Conservation (phyloP, 2,329 filamentous ascomycete genomes). For the Monilinia laxa region DNA sequence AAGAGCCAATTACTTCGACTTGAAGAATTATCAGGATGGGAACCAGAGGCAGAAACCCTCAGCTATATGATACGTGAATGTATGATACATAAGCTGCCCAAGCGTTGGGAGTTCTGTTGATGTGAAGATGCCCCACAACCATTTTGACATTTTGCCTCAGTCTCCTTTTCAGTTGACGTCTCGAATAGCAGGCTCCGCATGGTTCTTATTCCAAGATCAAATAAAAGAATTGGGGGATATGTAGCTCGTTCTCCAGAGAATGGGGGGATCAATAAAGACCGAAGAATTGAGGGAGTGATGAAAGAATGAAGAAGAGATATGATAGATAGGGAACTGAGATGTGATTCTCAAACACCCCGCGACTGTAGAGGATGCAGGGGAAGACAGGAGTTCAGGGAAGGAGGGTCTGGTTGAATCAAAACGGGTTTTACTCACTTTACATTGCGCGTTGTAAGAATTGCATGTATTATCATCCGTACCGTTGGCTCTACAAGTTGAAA, state of each 20-base stretch:
- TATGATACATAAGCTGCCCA: background rate
- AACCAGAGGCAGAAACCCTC: background rate
- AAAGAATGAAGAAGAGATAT: too few relatives aligned
- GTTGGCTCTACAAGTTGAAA: constrained; percentile 22
- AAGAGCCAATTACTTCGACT: background rate
- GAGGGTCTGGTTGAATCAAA: background rate
- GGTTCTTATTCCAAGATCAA: background rate
- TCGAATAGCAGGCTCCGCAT: background rate
- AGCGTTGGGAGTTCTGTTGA: background rate
- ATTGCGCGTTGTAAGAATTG: constrained; percentile 26
- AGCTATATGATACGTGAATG: background rate
- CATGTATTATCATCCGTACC: constrained; percentile 25
- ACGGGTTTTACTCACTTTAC: constrained; percentile 16
- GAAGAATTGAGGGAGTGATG: too few relatives aligned
- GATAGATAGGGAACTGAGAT: background rate
- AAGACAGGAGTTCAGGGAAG: too few relatives aligned
- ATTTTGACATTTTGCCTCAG: background rate
- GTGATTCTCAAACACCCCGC: background rate
- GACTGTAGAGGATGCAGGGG: too few relatives aligned
- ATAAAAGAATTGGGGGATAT: background rate
- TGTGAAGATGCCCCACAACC: background rate
- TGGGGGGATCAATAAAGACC: background rate
- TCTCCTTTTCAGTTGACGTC: background rate
- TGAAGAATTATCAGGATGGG: background rate
- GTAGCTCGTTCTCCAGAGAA: background rate